These are phyloP conservation scores for Vachellia collinsii DNA, from an alignment of 306 rosid species.

Conservation along the genomic window DNA sequence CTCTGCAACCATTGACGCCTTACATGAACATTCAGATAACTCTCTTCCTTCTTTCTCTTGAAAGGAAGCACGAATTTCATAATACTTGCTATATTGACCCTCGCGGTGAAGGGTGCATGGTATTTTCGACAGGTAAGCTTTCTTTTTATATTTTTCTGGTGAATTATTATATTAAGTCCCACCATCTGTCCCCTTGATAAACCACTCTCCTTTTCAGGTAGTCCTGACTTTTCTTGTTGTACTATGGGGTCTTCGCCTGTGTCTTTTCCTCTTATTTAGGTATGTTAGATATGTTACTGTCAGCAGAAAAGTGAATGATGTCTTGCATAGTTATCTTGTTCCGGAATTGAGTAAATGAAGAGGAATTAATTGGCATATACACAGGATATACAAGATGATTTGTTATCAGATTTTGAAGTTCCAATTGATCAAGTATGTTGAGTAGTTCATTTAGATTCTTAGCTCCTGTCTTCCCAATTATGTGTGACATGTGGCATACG, in stretches of 20 bases:
- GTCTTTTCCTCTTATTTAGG: constrained; percentile 77
- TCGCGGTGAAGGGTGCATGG: constrained; percentile 73
- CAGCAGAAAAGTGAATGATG: neutral
- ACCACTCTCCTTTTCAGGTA: constrained; percentile 54
- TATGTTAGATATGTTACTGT: constrained; percentile 26
- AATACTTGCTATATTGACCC: constrained; percentile 74
- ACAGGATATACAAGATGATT: neutral
- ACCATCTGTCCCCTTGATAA: neutral
- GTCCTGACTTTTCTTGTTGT: constrained; percentile 75
- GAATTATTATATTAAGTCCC: neutral
- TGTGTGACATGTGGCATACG: neutral
- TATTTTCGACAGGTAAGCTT: constrained; percentile 81
- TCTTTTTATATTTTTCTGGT: neutral
- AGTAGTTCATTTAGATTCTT: too few species aligned
- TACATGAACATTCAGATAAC: neutral
- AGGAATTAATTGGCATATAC: neutral
- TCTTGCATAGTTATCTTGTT: neutral
- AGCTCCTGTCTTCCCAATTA: neutral
- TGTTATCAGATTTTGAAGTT: neutral
- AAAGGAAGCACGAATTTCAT: constrained; percentile 93
- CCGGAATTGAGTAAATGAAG: neutral
- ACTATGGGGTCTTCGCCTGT: constrained; percentile 91
- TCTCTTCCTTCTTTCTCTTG: constrained; percentile 8
- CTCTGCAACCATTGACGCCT: constrained; percentile 1
- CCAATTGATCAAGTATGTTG: neutral